Evolutionary conservation across 1,284 basidiomycete genomes (phyloP).

Genomic region (Kwoniella shivajii): DNA sequence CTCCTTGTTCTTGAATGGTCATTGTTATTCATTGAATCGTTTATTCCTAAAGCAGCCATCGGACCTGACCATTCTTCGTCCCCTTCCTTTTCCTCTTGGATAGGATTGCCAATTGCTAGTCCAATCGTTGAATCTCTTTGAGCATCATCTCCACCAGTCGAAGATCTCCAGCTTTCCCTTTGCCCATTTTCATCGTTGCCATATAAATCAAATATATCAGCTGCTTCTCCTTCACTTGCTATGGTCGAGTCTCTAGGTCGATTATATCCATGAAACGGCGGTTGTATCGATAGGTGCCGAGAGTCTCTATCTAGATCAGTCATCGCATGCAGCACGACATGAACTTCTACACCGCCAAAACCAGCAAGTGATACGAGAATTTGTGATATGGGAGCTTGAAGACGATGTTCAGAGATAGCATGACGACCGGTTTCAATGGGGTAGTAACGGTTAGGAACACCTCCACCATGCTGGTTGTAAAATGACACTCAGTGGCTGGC

Average conservation of each 20-base stretch:
- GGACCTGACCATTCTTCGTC: conserved; percentile 19
- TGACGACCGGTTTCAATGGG: no score
- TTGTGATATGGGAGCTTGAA: no score
- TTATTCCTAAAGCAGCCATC: not conserved
- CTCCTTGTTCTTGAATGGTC: not conserved
- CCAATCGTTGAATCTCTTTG: conserved; percentile 3
- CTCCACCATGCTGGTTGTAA: no score
- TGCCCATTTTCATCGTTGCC: conserved; percentile 9
- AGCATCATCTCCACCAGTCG: not conserved
- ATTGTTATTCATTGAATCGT: not conserved
- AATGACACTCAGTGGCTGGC: no score
- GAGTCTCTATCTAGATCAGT: no score
- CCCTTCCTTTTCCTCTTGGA: not conserved
- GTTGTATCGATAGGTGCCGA: no score
- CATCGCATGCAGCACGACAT: no score
- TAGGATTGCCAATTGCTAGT: not conserved
- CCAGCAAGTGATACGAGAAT: no score
- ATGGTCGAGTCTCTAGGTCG: conserved; percentile 25
- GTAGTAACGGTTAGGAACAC: no score
- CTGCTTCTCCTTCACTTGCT: conserved; percentile 28
- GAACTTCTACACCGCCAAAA: no score
- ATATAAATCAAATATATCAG: conserved; percentile 29
- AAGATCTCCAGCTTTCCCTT: conserved; percentile 1
- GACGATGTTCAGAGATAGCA: no score
- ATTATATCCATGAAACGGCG: not conserved